Percentiles rank a stretch among this genome's conserved stretches.
Evolutionary conservation across 1,284 basidiomycete species (phyloP).

Genomic region (Sporisorium reilianum): DNA sequence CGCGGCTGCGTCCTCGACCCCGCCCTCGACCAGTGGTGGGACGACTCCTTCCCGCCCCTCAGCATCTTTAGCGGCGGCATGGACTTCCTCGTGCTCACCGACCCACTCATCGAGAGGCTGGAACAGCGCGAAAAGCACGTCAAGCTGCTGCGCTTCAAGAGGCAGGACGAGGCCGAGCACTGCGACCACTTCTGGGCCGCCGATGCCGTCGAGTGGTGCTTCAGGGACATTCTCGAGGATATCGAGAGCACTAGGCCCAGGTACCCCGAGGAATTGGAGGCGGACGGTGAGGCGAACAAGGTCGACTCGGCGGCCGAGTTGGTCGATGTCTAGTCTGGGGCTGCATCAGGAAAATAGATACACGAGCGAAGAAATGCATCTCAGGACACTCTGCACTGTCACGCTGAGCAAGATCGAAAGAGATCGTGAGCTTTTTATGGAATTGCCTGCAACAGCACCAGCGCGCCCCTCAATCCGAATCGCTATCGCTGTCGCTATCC

Average conservation of each 20-base stretch:
- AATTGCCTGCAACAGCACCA: background rate
- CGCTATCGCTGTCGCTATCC: constrained; percentile 37
- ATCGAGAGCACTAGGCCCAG: constrained; percentile 48
- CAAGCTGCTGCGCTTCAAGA: constrained; percentile 73
- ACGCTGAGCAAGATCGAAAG: background rate
- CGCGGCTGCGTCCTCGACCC: constrained; percentile 75
- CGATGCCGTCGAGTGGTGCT: constrained; percentile 76
- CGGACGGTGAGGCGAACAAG: background rate
- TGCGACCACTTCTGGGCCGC: constrained; percentile 74
- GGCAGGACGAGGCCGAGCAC: constrained; percentile 72
- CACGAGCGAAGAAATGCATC: background rate
- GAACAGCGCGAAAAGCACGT: constrained; percentile 69
- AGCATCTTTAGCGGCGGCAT: constrained; percentile 73
- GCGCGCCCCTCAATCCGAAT: constrained; percentile 17
- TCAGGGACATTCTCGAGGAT: constrained; percentile 68
- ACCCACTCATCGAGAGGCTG: constrained; percentile 62
- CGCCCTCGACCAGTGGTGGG: constrained; percentile 73
- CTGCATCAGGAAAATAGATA: background rate
- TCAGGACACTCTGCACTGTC: background rate
- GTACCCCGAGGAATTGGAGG: constrained; percentile 45
- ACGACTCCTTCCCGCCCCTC: constrained; percentile 75
- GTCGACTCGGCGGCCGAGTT: background rate
- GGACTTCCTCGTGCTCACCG: constrained; percentile 65
- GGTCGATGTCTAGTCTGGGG: constrained; percentile 6
- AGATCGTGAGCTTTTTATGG: background rate